phyloP scores from a whole-genome alignment of 306 rosid genomes.

The Sophora flavescens region DNA sequence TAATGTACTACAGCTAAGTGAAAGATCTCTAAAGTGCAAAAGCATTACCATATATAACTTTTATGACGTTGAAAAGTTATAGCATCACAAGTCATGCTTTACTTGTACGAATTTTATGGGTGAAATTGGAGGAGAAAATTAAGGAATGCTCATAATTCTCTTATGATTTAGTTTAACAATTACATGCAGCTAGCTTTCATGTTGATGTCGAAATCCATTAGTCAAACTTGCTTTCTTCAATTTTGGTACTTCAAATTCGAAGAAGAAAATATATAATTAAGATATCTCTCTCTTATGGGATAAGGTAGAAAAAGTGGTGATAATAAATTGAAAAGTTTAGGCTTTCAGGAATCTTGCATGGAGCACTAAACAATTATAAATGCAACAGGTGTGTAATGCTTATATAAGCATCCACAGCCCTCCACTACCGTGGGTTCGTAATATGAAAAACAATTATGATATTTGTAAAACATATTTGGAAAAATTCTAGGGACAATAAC shows the following conservation, averaged over 20 bases:
- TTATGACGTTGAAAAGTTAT: background rate
- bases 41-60: background rate
- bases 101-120: background rate
- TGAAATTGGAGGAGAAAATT: background rate
- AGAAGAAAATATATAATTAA: too few relatives aligned
- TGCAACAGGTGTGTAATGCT: too few relatives aligned
- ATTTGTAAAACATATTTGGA: too few relatives aligned
- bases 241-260: too few relatives aligned
- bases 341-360: background rate
- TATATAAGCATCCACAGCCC: background rate
- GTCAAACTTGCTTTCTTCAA: background rate
- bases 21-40: background rate
- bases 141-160: background rate
- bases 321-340: background rate
- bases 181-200: background rate
- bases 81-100: background rate
- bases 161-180: background rate
- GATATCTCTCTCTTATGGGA: background rate
- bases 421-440: background rate
- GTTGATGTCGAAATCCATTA: background rate
- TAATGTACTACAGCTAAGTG: background rate
- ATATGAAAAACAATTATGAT: too few relatives aligned
- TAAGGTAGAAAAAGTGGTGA: background rate
- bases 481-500: too few relatives aligned
- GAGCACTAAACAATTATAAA: background rate